Conservation (phyloP, 2,329 filamentous ascomycete species). For the Volutella citrinella region DNA sequence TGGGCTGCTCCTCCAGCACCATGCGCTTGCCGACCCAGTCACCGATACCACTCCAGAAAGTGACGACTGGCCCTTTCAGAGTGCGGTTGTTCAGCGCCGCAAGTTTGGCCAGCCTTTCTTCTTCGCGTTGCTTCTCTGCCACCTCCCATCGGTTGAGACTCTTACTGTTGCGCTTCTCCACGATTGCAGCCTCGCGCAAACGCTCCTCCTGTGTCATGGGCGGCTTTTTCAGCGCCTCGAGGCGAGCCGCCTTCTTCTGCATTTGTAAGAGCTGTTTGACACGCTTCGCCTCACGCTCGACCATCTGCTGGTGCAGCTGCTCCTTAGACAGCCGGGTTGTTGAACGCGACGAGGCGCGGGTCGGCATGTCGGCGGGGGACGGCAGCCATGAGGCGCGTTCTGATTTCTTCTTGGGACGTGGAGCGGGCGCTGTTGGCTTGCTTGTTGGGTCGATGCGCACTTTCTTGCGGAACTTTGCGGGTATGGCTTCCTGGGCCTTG, state of each 20-base stretch:
- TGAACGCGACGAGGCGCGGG: slow-evolving; percentile 54
- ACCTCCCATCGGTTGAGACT: slow-evolving; percentile 93
- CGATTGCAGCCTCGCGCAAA: slow-evolving; percentile 74
- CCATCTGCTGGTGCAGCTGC: slow-evolving; percentile 67
- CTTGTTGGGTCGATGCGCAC: slow-evolving; percentile 64
- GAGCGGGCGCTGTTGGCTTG: slow-evolving; percentile 37
- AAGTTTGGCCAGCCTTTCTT: slow-evolving; percentile 77
- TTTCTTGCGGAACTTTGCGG: slow-evolving; percentile 69
- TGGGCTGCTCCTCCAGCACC: slow-evolving; percentile 61
- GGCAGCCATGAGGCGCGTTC: slow-evolving; percentile 59
- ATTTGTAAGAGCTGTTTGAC: slow-evolving; percentile 67
- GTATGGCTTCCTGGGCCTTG: slow-evolving; percentile 73
- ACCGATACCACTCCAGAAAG: slow-evolving; percentile 89
- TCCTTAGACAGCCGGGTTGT: slow-evolving; percentile 60
- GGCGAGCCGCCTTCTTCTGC: slow-evolving; percentile 65
- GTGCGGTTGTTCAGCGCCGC: slow-evolving; percentile 85
- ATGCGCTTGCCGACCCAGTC: slow-evolving; percentile 71
- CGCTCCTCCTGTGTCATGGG: slow-evolving; percentile 85
- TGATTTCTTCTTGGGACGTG: slow-evolving; percentile 57
- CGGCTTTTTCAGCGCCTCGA: slow-evolving; percentile 73
- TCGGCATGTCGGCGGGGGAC: slow-evolving; percentile 51
- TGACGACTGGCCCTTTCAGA: slow-evolving; percentile 83
- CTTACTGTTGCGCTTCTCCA: slow-evolving; percentile 84
- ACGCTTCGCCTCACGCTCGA: slow-evolving; percentile 67
- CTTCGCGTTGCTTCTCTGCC: slow-evolving; percentile 83